A percentile compares a stretch with the other conserved stretches of the same genome.
phyloP scores from a whole-genome alignment of 306 rosid species.

The Hippophae gyantsensis region DNA sequence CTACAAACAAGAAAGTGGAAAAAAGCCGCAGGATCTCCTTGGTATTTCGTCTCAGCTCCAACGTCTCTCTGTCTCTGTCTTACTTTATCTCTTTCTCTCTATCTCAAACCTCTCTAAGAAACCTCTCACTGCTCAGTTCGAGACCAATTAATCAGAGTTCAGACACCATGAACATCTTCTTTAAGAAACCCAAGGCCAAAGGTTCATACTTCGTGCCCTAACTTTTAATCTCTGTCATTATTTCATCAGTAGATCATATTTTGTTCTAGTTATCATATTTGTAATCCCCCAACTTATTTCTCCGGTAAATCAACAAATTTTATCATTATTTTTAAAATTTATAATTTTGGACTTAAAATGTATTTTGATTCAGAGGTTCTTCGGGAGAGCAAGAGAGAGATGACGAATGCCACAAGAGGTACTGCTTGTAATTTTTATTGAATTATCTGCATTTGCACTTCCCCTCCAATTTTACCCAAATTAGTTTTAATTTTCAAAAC shows the following conservation, averaged over 20 bases:
- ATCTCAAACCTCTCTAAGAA: neutral
- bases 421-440: slow-evolving; percentile 1
- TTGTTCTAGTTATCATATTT: slow-evolving; percentile 11
- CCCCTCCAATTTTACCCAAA: no score
- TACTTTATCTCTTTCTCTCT: neutral
- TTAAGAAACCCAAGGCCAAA: slow-evolving; percentile 89
- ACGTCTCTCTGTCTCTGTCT: neutral
- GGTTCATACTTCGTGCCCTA: slow-evolving; percentile 37
- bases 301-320: neutral
- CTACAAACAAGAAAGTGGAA: neutral
- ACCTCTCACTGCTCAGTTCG: slow-evolving; percentile 7
- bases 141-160: neutral
- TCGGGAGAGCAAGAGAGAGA: slow-evolving; percentile 88
- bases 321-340: neutral
- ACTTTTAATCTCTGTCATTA: slow-evolving; percentile 1
- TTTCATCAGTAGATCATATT: neutral
- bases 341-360: slow-evolving; percentile 6
- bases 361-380: slow-evolving; percentile 70
- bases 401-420: slow-evolving; percentile 85
- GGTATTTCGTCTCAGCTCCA: neutral
- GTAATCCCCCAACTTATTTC: neutral
- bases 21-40: neutral
- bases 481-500: no score
- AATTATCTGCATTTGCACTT: neutral
- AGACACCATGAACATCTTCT: slow-evolving; percentile 65